A percentile compares a stretch with the other conserved stretches of the same genome.
phyloP scores from a whole-genome alignment of 78 protist genomes.

The Corallochytrium limacisporum region DNA sequence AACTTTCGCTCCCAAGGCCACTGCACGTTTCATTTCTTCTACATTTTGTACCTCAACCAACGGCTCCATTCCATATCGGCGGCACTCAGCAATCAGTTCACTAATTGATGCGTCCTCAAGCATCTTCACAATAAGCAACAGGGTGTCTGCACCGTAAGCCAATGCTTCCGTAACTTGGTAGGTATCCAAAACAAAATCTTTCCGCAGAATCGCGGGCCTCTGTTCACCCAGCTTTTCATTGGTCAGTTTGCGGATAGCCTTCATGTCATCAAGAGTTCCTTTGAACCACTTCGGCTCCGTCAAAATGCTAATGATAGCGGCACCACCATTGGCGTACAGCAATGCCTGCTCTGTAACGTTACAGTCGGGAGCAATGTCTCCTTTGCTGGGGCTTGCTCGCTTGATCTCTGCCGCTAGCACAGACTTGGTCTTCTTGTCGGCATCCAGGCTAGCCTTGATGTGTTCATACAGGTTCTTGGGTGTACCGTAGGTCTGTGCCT shows the following conservation, averaged over 20 bases:
- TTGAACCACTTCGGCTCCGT: constrained; percentile 61
- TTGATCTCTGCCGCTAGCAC: constrained; percentile 31
- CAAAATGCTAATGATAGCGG: constrained; percentile 27
- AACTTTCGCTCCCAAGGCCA: constrained; percentile 25
- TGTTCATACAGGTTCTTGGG: neutral
- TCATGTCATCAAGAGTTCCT: constrained; percentile 38
- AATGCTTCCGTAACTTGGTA: constrained; percentile 37
- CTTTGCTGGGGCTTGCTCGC: constrained; percentile 42
- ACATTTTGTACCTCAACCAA: constrained; percentile 35
- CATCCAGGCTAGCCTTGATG: neutral
- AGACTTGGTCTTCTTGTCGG: neutral
- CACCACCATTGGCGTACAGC: constrained; percentile 16
- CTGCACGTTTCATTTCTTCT: constrained; percentile 17
- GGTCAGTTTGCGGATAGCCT: neutral
- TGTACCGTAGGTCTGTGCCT: neutral
- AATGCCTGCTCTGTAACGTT: constrained; percentile 6
- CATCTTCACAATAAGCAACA: constrained; percentile 43
- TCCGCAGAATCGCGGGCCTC: constrained; percentile 32
- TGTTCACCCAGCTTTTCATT: neutral
- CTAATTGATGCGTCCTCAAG: neutral
- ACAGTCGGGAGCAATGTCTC: constrained; percentile 27
- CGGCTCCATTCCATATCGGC: constrained; percentile 46
- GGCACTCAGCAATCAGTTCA: neutral
- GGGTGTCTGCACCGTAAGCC: constrained; percentile 45
- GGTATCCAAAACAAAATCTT: constrained; percentile 45